A percentile compares a stretch with the other conserved stretches of the same genome.
These are phyloP conservation scores for Sclerotinia glacialis DNA, from an alignment of 2,329 filamentous ascomycete species.

Conservation along the genomic window DNA sequence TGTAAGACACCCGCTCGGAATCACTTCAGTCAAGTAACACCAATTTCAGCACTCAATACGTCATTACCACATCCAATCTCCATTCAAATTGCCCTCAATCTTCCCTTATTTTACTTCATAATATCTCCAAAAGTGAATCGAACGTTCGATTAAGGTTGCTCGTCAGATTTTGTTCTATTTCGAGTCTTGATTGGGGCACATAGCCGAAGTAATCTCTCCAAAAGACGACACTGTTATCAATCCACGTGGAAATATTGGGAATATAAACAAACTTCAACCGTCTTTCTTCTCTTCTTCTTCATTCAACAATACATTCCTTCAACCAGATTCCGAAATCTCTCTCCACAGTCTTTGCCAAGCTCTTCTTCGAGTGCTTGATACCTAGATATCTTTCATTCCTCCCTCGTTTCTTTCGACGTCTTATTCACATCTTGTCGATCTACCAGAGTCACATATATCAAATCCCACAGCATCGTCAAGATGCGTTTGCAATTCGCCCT, in stretches of 20 bases:
- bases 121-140: not conserved
- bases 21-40: not conserved
- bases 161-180: not conserved
- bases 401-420: not conserved
- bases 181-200: not conserved
- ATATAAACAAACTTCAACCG: slow-evolving; percentile 14
- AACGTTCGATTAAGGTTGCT: slow-evolving; percentile 2
- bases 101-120: not conserved
- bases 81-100: slow-evolving; percentile 5
- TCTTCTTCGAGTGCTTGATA: slow-evolving; percentile 18
- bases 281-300: slow-evolving; percentile 7
- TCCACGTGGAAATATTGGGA: slow-evolving; percentile 12
- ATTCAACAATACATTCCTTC: not conserved
- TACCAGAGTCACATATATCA: slow-evolving; percentile 1
- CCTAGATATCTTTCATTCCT: not conserved
- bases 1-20: slow-evolving; percentile 2
- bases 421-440: slow-evolving; percentile 7
- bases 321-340: not conserved
- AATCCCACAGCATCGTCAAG: not conserved
- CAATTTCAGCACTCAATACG: slow-evolving; percentile 11
- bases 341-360: slow-evolving; percentile 16
- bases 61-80: slow-evolving; percentile 9
- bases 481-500: slow-evolving; percentile 21
- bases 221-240: not conserved
- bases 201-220: not conserved